Evolutionary conservation across 495 filamentous ascomycete genomes (phyloP).

Genomic region (Penicillium antarcticum): DNA sequence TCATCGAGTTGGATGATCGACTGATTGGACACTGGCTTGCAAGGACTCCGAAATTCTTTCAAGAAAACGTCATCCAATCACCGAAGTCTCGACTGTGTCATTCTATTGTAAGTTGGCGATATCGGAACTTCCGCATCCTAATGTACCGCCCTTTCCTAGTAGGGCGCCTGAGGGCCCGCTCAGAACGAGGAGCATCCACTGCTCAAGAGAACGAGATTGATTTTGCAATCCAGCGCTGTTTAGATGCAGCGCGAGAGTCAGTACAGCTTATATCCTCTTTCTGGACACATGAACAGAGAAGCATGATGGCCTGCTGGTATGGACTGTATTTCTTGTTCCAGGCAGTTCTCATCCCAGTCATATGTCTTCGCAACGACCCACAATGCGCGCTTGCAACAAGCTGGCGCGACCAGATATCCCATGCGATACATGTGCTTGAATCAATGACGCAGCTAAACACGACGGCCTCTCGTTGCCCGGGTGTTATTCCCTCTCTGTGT

Average conservation of each 20-base stretch:
- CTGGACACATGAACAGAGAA: conserved; percentile 9
- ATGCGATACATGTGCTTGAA: conserved; percentile 14
- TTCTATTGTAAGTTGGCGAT: conserved; percentile 17
- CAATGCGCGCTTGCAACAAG: neutral
- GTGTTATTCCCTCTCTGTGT: conserved; percentile 7
- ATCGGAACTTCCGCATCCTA: conserved; percentile 18
- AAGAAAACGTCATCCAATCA: conserved; percentile 8
- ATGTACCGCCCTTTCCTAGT: conserved; percentile 21
- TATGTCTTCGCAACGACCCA: conserved; percentile 19
- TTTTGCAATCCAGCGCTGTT: conserved; percentile 12
- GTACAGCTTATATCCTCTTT: conserved; percentile 14
- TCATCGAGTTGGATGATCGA: conserved; percentile 15
- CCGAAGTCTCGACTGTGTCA: conserved; percentile 13
- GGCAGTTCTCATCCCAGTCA: conserved; percentile 17
- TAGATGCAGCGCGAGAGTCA: conserved; percentile 12
- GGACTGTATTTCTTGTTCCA: conserved; percentile 20
- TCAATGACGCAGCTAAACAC: conserved; percentile 12
- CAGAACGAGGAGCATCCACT: neutral
- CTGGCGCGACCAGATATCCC: conserved; percentile 13
- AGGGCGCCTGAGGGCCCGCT: conserved; percentile 8
- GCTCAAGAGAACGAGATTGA: neutral
- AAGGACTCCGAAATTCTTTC: conserved; percentile 7
- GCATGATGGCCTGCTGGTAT: conserved; percentile 22
- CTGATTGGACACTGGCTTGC: conserved; percentile 13
- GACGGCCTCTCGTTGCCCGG: conserved; percentile 8